phyloP scores from a whole-genome alignment of 2,329 filamentous ascomycete species.

The Hypoxylon sp. region DNA sequence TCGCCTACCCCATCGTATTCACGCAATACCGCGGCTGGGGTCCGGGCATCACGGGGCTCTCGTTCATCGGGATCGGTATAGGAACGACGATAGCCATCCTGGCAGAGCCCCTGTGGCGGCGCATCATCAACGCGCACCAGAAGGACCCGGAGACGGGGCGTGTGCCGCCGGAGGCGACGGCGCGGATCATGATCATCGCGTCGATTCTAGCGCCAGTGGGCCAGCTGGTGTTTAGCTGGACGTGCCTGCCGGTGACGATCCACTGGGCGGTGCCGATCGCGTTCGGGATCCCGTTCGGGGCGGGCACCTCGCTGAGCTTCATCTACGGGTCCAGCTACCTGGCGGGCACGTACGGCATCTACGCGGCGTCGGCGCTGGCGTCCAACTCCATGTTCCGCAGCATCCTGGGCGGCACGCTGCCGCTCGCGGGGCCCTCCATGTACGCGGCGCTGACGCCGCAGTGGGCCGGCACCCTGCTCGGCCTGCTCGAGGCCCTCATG shows the following conservation, averaged over 20 bases:
- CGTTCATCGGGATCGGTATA: constrained; percentile 76
- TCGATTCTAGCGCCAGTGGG: constrained; percentile 77
- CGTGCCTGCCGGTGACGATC: constrained; percentile 76
- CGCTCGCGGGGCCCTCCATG: constrained; percentile 76
- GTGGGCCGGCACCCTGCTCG: constrained; percentile 81
- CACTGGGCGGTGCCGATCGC: constrained; percentile 84
- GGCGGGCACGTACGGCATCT: constrained; percentile 80
- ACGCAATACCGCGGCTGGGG: constrained; percentile 77
- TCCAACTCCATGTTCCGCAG: constrained; percentile 80
- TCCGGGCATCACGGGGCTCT: constrained; percentile 74
- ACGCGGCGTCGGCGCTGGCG: constrained; percentile 80
- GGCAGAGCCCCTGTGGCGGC: constrained; percentile 75
- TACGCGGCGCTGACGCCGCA: constrained; percentile 74
- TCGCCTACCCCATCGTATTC: constrained; percentile 89
- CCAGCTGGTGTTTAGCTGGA: constrained; percentile 89
- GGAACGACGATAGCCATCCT: constrained; percentile 69
- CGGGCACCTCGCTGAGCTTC: constrained; percentile 79
- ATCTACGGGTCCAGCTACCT: constrained; percentile 86
- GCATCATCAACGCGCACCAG: constrained; percentile 78
- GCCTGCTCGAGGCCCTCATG: constrained; percentile 73
- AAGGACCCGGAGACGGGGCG: constrained; percentile 78
- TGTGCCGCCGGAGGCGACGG: constrained; percentile 79
- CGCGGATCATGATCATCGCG: constrained; percentile 80
- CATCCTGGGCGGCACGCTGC: constrained; percentile 78
- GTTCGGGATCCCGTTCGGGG: constrained; percentile 80